Percentiles rank a stretch among this genome's conserved stretches.
Conservation (phyloP, 176 grass and related monocot species). For the Eleusine coracana region DNA sequence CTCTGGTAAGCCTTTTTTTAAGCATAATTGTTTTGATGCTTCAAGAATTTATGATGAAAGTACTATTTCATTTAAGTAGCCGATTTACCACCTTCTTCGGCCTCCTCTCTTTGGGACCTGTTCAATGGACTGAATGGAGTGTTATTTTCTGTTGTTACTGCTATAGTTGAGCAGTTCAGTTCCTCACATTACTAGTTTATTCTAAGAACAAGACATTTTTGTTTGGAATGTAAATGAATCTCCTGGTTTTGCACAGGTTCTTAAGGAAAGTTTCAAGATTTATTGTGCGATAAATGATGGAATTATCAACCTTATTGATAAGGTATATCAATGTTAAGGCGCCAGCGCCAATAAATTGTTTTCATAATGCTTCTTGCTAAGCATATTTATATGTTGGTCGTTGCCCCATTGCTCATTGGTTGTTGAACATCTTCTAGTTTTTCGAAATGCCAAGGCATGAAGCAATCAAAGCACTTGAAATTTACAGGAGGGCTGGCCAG, state of each 20-base stretch:
- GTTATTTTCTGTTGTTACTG: neutral
- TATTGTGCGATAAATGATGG: conserved; percentile 97
- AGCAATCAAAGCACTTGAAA: conserved; percentile 87
- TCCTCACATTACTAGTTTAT: neutral
- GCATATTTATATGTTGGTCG: neutral
- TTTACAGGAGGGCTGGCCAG: conserved; percentile 89
- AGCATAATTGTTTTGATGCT: conserved; percentile 6
- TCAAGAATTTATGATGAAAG: conserved; percentile 7
- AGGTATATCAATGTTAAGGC: conserved; percentile 49
- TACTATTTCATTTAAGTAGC: neutral
- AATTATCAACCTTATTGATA: conserved; percentile 99
- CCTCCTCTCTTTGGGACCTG: neutral
- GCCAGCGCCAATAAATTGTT: conserved; percentile 24
- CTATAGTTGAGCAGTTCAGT: neutral
- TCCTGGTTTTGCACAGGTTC: conserved; percentile 55
- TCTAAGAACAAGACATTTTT: neutral
- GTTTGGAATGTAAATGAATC: conserved; percentile 22
- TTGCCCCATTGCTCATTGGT: neutral
- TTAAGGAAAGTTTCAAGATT: conserved; percentile 99
- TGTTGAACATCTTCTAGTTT: conserved; percentile 58
- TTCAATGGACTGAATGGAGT: conserved; percentile 9
- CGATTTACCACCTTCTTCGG: conserved; percentile 5
- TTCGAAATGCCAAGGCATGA: conserved; percentile 99
- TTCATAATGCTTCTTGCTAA: conserved; percentile 39
- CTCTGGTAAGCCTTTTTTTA: conserved; percentile 56